Conservation (phyloP, 768 basidiomycete genomes). For the Crucibulum laeve region DNA sequence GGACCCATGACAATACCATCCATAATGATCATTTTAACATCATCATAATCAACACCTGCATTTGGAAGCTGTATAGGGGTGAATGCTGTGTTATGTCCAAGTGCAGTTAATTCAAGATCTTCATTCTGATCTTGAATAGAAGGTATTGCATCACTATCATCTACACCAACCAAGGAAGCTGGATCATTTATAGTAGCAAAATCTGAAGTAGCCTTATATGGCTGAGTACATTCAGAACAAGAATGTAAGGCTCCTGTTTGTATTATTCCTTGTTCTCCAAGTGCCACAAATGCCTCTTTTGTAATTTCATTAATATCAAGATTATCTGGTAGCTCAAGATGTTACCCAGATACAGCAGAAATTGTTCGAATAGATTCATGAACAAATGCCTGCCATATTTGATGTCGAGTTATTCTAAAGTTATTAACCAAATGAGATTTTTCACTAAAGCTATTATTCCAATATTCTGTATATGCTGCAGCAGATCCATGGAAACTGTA, state of each 20-base stretch:
- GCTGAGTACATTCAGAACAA: neutral
- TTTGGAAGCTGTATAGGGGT: neutral
- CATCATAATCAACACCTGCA: neutral
- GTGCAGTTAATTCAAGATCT: neutral
- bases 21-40: conserved; percentile 4
- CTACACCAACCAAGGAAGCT: too few species aligned
- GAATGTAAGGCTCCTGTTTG: neutral
- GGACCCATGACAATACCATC: conserved; percentile 12
- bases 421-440: neutral
- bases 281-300: neutral
- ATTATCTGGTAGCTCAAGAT: conserved; percentile 3
- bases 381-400: conserved; percentile 12
- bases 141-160: too few species aligned
- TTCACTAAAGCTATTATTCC: conserved; percentile 9
- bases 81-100: neutral
- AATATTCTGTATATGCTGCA: conserved; percentile 10
- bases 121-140: neutral
- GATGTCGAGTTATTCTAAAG: neutral
- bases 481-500: conserved; percentile 12
- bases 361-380: conserved; percentile 8
- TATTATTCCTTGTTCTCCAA: neutral
- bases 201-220: neutral
- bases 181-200: neutral
- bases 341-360: neutral
- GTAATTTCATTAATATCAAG: neutral